Evolutionary conservation across 129 eudicot genomes (phyloP).

Genomic region (Cynara cardunculus): DNA sequence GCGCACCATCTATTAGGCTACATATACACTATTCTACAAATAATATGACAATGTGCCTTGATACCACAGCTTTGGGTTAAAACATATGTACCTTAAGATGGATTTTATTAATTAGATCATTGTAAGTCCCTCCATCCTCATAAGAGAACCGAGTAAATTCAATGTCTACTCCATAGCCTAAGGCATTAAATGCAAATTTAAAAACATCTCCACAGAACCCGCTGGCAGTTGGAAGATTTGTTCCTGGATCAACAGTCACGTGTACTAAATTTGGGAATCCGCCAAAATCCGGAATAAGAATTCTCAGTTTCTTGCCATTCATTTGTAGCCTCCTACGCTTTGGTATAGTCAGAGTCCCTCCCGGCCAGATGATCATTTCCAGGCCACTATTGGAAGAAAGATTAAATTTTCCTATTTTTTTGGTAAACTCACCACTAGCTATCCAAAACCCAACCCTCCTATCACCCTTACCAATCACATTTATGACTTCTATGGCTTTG

Average conservation of each 20-base stretch:
- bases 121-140: background rate
- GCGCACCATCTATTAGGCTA: background rate
- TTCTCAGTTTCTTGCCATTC: conserved; percentile 21
- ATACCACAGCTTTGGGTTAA: background rate
- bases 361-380: conserved; percentile 40
- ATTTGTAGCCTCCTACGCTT: conserved; percentile 20
- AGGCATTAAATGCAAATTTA: conserved; percentile 10
- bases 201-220: conserved; percentile 48
- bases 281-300: conserved; percentile 19
- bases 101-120: background rate
- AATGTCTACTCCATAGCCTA: background rate
- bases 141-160: background rate
- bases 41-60: background rate
- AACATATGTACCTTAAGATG: conserved; percentile 7
- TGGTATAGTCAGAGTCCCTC: conserved; percentile 13
- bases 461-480: conserved; percentile 39
- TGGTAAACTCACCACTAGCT: conserved; percentile 8
- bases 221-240: background rate
- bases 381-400: background rate
- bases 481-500: conserved; percentile 26
- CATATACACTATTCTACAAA: background rate
- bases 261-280: conserved; percentile 19
- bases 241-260: background rate
- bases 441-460: conserved; percentile 52
- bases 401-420: background rate